Evolutionary conservation across 139 green algal genomes (phyloP).

Genomic region (Ettlia oleoabundans): DNA sequence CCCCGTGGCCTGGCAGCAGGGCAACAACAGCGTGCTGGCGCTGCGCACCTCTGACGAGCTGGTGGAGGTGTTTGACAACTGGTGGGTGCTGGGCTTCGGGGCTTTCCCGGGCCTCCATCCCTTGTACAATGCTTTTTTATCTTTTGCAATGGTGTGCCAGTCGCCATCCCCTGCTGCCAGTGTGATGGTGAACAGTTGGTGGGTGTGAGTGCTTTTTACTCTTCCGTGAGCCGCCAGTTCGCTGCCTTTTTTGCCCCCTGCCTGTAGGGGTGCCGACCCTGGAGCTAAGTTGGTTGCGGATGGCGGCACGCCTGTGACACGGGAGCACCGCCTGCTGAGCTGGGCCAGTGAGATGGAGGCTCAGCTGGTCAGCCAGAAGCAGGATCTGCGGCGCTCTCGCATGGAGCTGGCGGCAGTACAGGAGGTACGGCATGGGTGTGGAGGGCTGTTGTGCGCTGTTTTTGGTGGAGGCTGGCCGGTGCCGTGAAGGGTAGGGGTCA

Average conservation of each 20-base stretch:
- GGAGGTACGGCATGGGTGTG: conserved; percentile 38
- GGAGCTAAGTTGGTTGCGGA: conserved; percentile 50
- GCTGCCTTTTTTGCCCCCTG: neutral
- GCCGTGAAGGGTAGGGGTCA: no score
- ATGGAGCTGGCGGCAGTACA: conserved; percentile 60
- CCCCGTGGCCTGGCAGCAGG: conserved; percentile 57
- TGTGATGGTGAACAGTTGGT: no score
- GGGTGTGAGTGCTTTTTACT: neutral
- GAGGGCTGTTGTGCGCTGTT: neutral
- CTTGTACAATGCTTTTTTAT: no score
- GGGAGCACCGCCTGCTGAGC: conserved; percentile 52
- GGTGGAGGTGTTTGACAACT: conserved; percentile 67
- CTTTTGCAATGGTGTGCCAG: no score
- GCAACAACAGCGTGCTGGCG: conserved; percentile 69
- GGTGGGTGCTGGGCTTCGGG: conserved; percentile 30
- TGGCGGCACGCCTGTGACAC: conserved; percentile 34
- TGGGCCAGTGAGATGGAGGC: conserved; percentile 61
- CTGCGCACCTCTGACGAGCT: conserved; percentile 39
- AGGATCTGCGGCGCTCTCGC: conserved; percentile 49
- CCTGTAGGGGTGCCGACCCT: conserved; percentile 42
- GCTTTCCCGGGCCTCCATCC: no score
- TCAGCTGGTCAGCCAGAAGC: conserved; percentile 45
- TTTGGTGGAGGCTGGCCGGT: neutral
- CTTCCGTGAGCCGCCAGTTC: neutral
- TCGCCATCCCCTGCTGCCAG: no score